Base-by-base conservation (phyloP, 345 rosid species). In the Syzygium oleosum region DNA sequence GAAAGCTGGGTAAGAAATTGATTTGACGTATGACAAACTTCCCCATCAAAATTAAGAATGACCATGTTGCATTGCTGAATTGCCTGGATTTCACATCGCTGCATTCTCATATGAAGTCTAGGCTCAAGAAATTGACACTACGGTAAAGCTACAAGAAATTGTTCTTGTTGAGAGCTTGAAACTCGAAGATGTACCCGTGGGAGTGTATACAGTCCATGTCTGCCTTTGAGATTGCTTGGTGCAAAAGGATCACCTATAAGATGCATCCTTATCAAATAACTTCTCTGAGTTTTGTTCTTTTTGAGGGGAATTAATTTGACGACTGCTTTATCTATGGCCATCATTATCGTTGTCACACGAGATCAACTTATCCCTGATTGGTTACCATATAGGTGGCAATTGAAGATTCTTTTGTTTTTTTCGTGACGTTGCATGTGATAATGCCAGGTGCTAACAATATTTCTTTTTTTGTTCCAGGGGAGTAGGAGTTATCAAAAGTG, bases 131-230 rank as follows among this genome's bases (percentile, higher is more conserved):
- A 61, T 4, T 6, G 34, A 61, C 34, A 13, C 19, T 61, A 6
- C 0, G 13, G 19, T 5, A 59, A 59, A 59, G 7, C n/a, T 3
- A 1, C 4, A 1, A n/a, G 63, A 58, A 58, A 25, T 58, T 58
- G 0, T 29, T 65, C 22, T 65, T 7, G 22, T 31, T 1, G 3
- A 65, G 0, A 3, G 1, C 5, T 4, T 7, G 22, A 65, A 65
- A 65, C 22, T 65, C 5, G 22, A 65, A 31, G 78, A 65, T 29
- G 2, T 16, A 29, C 41, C 3, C 6, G 1, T 0, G 7, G 3
- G 5, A 65, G 11, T 29, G 22, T 65, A 29, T 29, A 15, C 11
- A 63, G 0, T 29, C 1, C 2, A 63, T 15, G 3, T 29, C 1
- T 63, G 2, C 10, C 77, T 63, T 29, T 63, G 41, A 63, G 41